A percentile compares a stretch with the other conserved stretches of the same genome.
phyloP scores from a whole-genome alignment of 768 basidiomycete genomes.

The Tylopilus subfusipes region DNA sequence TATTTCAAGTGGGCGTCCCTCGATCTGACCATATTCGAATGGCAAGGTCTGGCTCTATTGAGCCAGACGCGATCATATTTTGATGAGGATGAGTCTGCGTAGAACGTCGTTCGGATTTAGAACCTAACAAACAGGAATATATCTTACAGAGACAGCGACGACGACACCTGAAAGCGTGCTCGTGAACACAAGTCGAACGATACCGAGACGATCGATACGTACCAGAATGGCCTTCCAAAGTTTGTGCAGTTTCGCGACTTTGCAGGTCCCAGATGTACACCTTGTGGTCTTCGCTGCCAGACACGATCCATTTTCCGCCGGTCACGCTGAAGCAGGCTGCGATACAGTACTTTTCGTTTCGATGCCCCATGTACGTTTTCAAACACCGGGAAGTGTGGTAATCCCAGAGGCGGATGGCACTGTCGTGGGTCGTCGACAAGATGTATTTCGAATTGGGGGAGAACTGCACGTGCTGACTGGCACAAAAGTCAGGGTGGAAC shows the following conservation, averaged over 20 bases:
- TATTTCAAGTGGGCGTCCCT: slow-evolving; percentile 15
- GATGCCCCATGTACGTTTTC: slow-evolving; percentile 86
- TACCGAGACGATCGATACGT: slow-evolving; percentile 6
- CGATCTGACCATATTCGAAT: slow-evolving; percentile 81
- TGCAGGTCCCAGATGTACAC: slow-evolving; percentile 91
- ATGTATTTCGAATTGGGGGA: slow-evolving; percentile 96
- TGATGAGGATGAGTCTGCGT: slow-evolving; percentile 77
- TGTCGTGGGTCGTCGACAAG: slow-evolving; percentile 90
- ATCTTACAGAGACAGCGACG: slow-evolving; percentile 77
- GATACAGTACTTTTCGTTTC: slow-evolving; percentile 80
- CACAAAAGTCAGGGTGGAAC: background rate
- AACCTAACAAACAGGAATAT: slow-evolving; percentile 10
- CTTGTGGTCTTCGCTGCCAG: slow-evolving; percentile 89
- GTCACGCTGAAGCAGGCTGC: slow-evolving; percentile 82
- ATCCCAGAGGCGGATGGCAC: slow-evolving; percentile 91
- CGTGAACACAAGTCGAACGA: background rate
- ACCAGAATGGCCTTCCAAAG: slow-evolving; percentile 75
- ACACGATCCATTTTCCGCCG: slow-evolving; percentile 85
- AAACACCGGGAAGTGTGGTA: slow-evolving; percentile 87
- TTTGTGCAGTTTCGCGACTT: slow-evolving; percentile 79
- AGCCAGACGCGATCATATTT: slow-evolving; percentile 85
- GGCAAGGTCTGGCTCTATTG: slow-evolving; percentile 77
- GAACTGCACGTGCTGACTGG: slow-evolving; percentile 86
- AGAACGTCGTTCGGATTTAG: background rate
- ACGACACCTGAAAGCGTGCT: slow-evolving; percentile 43